These are phyloP conservation scores for Sporothrix humicola DNA, from an alignment of 2,329 filamentous ascomycete species.

Conservation along the genomic window DNA sequence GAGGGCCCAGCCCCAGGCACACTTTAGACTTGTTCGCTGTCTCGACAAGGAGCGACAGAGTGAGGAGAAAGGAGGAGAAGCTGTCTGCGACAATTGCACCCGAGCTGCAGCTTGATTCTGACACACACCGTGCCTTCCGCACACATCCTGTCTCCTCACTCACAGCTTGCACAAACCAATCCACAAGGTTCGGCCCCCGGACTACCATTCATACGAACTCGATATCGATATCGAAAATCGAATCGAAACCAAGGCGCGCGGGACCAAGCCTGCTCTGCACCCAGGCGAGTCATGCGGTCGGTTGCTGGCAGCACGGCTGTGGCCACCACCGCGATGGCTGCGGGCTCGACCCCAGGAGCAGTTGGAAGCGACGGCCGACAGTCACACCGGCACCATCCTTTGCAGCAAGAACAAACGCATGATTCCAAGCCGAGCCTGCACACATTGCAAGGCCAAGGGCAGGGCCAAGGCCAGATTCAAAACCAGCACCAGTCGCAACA, in stretches of 20 bases:
- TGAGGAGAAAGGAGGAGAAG: constrained; percentile 27
- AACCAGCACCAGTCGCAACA: constrained; percentile 12
- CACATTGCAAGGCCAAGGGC: neutral
- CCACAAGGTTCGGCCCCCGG: constrained; percentile 22
- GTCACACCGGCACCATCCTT: constrained; percentile 25
- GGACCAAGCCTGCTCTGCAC: neutral
- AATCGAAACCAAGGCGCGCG: constrained; percentile 15
- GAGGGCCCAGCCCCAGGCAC: constrained; percentile 19
- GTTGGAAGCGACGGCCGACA: constrained; percentile 18
- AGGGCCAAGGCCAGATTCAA: neutral
- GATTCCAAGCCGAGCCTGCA: constrained; percentile 30
- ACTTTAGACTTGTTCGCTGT: neutral
- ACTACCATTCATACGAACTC: constrained; percentile 17
- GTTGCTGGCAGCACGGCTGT: constrained; percentile 25
- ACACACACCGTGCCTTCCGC: constrained; percentile 21
- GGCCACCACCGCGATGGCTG: constrained; percentile 11
- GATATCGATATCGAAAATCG: neutral
- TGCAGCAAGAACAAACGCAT: constrained; percentile 21
- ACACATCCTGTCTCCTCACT: constrained; percentile 9
- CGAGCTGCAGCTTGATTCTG: constrained; percentile 25
- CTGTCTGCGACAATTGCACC: constrained; percentile 29
- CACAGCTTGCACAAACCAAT: constrained; percentile 4
- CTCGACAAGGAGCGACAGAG: constrained; percentile 13
- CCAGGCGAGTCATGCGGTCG: constrained; percentile 24
- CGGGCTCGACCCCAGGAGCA: neutral